phyloP scores from a whole-genome alignment of 805 yeast genomes.

The Candida ovalis region DNA sequence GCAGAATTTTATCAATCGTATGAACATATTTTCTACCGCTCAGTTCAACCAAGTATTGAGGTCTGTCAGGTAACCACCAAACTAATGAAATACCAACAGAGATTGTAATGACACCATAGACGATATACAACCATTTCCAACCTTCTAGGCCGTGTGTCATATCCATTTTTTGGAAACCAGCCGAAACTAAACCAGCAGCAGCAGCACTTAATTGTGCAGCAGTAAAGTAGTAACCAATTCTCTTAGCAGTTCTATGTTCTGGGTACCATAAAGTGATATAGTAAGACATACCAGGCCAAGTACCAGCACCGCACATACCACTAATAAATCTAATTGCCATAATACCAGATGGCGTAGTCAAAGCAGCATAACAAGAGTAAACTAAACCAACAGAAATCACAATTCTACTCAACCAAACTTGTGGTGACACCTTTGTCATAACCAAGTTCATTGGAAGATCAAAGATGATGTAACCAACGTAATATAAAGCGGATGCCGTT shows the following conservation, averaged over 20 bases:
- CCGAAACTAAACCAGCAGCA: conserved; percentile 82
- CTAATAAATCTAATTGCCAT: conserved; percentile 69
- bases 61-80: conserved; percentile 89
- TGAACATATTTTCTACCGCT: conserved; percentile 8
- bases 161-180: conserved; percentile 85
- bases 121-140: conserved; percentile 82
- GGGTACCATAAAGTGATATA: conserved; percentile 86
- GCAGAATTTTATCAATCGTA: conserved; percentile 19
- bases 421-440: conserved; percentile 83
- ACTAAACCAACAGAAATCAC: conserved; percentile 74
- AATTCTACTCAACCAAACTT: conserved; percentile 79
- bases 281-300: conserved; percentile 89
- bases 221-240: conserved; percentile 86
- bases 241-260: conserved; percentile 63
- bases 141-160: conserved; percentile 67
- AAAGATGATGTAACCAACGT: conserved; percentile 78
- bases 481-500: conserved; percentile 75
- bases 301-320: conserved; percentile 79
- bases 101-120: conserved; percentile 70
- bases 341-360: conserved; percentile 53
- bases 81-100: conserved; percentile 58
- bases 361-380: conserved; percentile 67
- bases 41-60: conserved; percentile 31
- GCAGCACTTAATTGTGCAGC: conserved; percentile 91
- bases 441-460: conserved; percentile 85